These are phyloP conservation scores for Stenocarpella maydis DNA, from an alignment of 2,329 filamentous ascomycete genomes.

Conservation along the genomic window DNA sequence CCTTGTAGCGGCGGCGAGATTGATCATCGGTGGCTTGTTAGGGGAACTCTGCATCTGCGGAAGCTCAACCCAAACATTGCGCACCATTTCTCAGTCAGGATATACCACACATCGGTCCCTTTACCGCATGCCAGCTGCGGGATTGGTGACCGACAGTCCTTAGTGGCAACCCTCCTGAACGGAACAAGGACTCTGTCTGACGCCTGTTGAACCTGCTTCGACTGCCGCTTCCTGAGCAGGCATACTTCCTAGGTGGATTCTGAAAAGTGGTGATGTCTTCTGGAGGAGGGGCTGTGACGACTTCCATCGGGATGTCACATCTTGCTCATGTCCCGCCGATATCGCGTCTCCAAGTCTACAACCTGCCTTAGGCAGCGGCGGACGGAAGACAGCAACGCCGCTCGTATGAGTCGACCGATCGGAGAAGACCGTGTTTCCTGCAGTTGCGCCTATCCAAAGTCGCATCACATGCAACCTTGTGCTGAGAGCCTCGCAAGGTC, in stretches of 20 bases:
- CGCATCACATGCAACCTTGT: conserved; percentile 11
- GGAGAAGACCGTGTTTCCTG: conserved; percentile 26
- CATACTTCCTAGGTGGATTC: not conserved
- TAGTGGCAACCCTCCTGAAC: not conserved
- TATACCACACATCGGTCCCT: not conserved
- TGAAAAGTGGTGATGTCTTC: not conserved
- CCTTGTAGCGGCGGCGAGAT: too few relatives aligned
- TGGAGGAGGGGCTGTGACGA: not conserved
- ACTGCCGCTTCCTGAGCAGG: not conserved
- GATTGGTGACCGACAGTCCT: not conserved
- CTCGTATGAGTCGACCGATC: not conserved
- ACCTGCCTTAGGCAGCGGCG: not conserved
- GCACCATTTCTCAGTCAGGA: not conserved
- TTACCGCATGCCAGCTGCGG: not conserved
- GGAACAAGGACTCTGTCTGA: not conserved
- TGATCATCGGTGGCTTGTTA: not conserved
- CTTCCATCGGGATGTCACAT: not conserved
- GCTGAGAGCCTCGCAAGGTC: conserved; percentile 12
- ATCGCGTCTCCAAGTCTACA: not conserved
- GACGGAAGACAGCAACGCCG: conserved; percentile 7
- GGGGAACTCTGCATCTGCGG: not conserved
- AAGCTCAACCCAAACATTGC: not conserved
- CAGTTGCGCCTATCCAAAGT: conserved; percentile 4
- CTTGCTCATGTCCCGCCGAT: not conserved
- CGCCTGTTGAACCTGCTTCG: not conserved